phyloP scores from a whole-genome alignment of 306 rosid genomes.

The Rosa chinensis region DNA sequence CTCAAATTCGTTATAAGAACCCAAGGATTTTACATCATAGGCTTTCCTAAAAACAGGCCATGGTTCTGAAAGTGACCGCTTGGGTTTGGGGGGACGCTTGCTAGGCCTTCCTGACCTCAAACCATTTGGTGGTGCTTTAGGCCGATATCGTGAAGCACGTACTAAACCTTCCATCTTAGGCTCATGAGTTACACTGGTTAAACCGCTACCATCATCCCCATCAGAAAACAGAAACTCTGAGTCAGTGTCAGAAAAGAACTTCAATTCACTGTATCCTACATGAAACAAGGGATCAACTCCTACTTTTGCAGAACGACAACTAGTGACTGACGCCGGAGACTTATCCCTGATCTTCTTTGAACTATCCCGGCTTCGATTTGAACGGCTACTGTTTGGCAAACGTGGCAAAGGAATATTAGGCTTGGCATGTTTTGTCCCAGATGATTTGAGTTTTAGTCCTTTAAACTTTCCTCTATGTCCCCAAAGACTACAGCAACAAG shows the following conservation, averaged over 20 bases:
- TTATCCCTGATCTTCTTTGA: constrained; percentile 49
- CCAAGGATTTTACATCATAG: constrained; percentile 21
- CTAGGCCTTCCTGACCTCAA: constrained; percentile 31
- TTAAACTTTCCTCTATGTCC: constrained; percentile 38
- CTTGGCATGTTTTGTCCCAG: constrained; percentile 41
- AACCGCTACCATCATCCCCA: constrained; percentile 43
- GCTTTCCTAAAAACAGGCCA: constrained; percentile 32
- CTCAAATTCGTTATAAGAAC: constrained; percentile 27
- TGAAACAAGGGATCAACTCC: constrained; percentile 36
- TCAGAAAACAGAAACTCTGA: constrained; percentile 59
- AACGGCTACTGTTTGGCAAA: constrained; percentile 37
- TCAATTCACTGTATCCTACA: constrained; percentile 56
- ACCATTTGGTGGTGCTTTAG: constrained; percentile 27
- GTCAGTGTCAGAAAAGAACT: constrained; percentile 66
- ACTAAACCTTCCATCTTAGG: constrained; percentile 24
- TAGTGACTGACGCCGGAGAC: constrained; percentile 34
- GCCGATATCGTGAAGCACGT: constrained; percentile 27
- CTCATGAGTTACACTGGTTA: constrained; percentile 33
- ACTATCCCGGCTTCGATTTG: constrained; percentile 35
- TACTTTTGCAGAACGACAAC: constrained; percentile 27
- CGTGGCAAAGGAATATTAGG: constrained; percentile 55
- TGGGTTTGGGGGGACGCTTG: constrained; percentile 16
- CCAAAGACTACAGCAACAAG: constrained; percentile 58
- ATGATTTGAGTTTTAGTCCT: constrained; percentile 43
- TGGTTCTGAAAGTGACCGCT: constrained; percentile 41